These are phyloP conservation scores for Phaffia rhodozyma DNA, from an alignment of 1,284 basidiomycete genomes.

Conservation along the genomic window DNA sequence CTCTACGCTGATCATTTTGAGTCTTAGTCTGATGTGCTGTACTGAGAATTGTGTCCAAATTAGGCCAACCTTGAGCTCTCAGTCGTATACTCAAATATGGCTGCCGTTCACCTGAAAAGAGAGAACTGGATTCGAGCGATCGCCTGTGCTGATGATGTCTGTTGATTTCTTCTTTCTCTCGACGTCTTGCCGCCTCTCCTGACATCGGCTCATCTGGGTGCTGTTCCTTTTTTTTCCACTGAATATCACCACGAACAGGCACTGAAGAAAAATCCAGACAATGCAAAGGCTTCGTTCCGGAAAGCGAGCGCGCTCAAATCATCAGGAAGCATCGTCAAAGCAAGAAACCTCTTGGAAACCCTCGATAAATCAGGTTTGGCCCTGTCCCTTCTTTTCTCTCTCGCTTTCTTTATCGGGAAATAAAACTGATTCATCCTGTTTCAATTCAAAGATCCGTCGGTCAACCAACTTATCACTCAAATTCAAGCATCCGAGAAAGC, in stretches of 20 bases:
- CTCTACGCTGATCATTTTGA: too few relatives aligned
- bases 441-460: too few relatives aligned
- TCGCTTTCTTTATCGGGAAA: not conserved
- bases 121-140: conserved; percentile 8
- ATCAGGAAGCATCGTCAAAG: conserved; percentile 6
- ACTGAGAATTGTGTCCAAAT: too few relatives aligned
- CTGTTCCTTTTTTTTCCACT: not conserved
- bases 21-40: too few relatives aligned
- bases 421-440: not conserved
- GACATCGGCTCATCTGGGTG: not conserved
- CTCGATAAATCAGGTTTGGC: conserved; percentile 10
- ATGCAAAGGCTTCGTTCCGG: conserved; percentile 11
- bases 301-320: conserved; percentile 16
- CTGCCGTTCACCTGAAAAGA: conserved; percentile 16
- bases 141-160: conserved; percentile 3
- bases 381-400: too few relatives aligned
- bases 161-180: not conserved
- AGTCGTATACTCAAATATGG: conserved; percentile 13
- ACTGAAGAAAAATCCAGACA: conserved; percentile 12
- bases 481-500: too few relatives aligned
- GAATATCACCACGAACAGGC: not conserved
- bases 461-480: too few relatives aligned
- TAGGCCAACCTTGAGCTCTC: not conserved
- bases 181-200: not conserved
- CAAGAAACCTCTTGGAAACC: conserved; percentile 2